These are phyloP conservation scores for Tolypocladium guangdongense DNA, from an alignment of 2,329 filamentous ascomycete genomes.

Conservation along the genomic window DNA sequence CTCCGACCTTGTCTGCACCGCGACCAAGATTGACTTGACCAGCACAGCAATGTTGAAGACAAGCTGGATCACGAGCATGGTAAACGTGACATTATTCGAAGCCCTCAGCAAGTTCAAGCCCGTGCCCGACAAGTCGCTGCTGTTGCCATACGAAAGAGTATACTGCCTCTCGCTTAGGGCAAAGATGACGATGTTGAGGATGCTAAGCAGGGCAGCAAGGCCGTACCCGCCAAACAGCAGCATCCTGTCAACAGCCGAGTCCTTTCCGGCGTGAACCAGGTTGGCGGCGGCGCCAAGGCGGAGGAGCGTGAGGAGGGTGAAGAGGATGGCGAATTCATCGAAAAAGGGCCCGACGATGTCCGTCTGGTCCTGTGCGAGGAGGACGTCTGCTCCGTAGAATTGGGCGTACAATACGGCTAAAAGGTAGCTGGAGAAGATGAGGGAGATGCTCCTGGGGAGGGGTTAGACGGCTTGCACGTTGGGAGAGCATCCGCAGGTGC, in stretches of 20 bases:
- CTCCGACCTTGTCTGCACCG: constrained; percentile 6
- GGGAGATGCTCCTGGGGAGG: background rate
- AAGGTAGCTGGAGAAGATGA: background rate
- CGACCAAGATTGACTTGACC: constrained; percentile 10
- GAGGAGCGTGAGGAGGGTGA: constrained; percentile 14
- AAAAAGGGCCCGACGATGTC: constrained; percentile 2
- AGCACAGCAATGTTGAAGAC: constrained; percentile 8
- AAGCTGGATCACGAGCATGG: constrained; percentile 7
- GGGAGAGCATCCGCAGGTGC: background rate
- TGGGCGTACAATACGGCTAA: background rate
- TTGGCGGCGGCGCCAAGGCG: constrained; percentile 10
- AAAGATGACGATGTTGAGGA: constrained; percentile 8
- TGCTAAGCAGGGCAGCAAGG: constrained; percentile 5
- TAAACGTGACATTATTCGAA: constrained; percentile 5
- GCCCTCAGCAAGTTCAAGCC: background rate
- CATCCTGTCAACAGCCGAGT: constrained; percentile 4
- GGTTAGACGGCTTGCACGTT: background rate
- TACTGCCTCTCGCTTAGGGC: constrained; percentile 8
- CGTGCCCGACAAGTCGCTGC: background rate
- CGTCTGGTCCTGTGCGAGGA: background rate
- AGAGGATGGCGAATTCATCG: constrained; percentile 4
- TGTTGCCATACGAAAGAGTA: background rate
- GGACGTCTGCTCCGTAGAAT: background rate
- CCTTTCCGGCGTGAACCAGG: constrained; percentile 5
- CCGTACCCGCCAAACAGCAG: constrained; percentile 8